Base-by-base conservation (phyloP, 139 green algal genomes). In the Picochlorum sp. region DNA sequence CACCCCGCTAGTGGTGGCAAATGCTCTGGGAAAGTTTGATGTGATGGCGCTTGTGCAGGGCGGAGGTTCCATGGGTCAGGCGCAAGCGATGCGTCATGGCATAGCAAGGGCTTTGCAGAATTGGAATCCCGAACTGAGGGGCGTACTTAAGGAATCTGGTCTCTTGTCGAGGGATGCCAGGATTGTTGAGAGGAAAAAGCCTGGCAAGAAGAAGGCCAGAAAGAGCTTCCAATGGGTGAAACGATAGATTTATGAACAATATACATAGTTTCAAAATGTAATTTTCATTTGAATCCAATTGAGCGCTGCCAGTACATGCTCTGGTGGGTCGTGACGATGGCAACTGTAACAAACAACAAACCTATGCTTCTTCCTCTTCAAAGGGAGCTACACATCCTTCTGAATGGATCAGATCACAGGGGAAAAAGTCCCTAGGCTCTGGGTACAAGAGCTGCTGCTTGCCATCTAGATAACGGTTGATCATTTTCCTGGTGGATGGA, bases 131-230 rank as follows among this genome's bases (percentile, higher is more conserved):
- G 60, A 54, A 4, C 56, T 81, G 20, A 74, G 77, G n/a, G 65
- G 77, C 15, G 14, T 51, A 3, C 72, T 95, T 10, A 85, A 85
- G 50, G 26, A 30, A 20, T 73, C 69, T 14, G 83, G 76, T 0
- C 57, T 89, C 52, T 76, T 98, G 21, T 88, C 75, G 5, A 75
- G 85, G 2, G 92, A 98, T 71, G 47, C 85, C 8, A 77, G 92
- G 3, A 71, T 88, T 14, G 92, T 98, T 54, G 92, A 98, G 74
- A 65, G 89, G 5, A 98, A 98, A 82, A 98, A 98, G 79, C 84
- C 91, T 15, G 92, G 88, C 20, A 61, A 44, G 62, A 71, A 74
- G 54, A 79, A 79, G 62, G 72, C 72, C 9, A 51, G 72, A 20
- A 79, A 79, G 61, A 38, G 58, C 2, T 79, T 79, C 55, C 60